Conservation (phyloP, 805 yeast species). For the Vanderwaltozyma polyspora region DNA sequence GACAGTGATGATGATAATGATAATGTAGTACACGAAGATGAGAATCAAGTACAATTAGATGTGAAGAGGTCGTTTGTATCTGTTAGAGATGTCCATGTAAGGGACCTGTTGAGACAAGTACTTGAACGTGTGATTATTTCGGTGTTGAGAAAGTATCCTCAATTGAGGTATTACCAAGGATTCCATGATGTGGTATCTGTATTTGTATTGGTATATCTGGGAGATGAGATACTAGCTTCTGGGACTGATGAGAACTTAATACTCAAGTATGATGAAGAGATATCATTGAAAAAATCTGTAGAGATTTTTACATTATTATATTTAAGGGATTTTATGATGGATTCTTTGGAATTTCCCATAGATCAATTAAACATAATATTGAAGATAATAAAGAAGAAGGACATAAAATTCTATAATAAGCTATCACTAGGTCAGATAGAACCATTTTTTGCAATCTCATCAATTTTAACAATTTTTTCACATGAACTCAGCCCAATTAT, state of each 20-base stretch:
- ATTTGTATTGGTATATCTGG: conserved; percentile 42
- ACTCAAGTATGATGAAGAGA: conserved; percentile 2
- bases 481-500: conserved; percentile 43
- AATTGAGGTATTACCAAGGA: conserved; percentile 78
- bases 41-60: conserved; percentile 69
- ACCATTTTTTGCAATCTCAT: conserved; percentile 64
- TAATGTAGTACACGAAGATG: conserved; percentile 47
- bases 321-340: conserved; percentile 78
- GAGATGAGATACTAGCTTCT: not conserved
- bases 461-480: conserved; percentile 65
- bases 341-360: conserved; percentile 52
- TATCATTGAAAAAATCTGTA: conserved; percentile 34
- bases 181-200: conserved; percentile 78
- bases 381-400: conserved; percentile 39
- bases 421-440: conserved; percentile 32
- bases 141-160: conserved; percentile 50
- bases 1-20: conserved; percentile 6
- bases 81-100: conserved; percentile 12
- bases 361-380: conserved; percentile 60
- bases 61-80: conserved; percentile 56
- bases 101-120: conserved; percentile 11
- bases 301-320: conserved; percentile 47
- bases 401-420: conserved; percentile 31
- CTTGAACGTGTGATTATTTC: conserved; percentile 34
- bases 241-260: conserved; percentile 33